Conservation (phyloP, 441 rosid species). For the Isatis lusitanica region DNA sequence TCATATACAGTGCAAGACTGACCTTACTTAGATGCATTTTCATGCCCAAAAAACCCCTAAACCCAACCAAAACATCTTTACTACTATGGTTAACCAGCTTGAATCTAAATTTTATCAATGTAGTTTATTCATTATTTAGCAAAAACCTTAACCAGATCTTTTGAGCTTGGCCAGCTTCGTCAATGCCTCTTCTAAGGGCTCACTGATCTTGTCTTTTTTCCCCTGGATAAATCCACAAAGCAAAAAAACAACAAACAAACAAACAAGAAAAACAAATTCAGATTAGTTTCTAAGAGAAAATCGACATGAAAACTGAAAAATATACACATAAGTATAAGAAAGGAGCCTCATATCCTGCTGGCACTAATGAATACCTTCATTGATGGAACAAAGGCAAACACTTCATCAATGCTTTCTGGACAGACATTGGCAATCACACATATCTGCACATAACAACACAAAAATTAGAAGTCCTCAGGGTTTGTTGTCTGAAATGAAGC, state of each 20-base stretch:
- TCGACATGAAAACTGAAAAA: neutral
- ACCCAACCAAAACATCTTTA: conserved; percentile 6
- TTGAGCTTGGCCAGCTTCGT: conserved; percentile 35
- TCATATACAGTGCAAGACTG: neutral
- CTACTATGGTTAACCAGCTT: conserved; percentile 6
- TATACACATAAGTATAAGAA: neutral
- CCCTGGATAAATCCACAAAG: conserved; percentile 40
- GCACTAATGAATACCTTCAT: conserved; percentile 49
- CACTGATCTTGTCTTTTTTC: conserved; percentile 43
- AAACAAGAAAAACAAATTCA: neutral
- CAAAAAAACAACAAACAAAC: neutral
- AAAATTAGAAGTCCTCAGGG: conserved; percentile 20
- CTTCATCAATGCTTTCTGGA: conserved; percentile 75
- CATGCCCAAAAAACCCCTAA: neutral
- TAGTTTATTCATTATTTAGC: conserved; percentile 1
- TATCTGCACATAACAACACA: conserved; percentile 48
- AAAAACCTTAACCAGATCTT: conserved; percentile 1
- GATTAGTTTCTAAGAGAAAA: neutral
- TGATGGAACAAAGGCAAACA: conserved; percentile 71
- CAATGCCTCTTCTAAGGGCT: conserved; percentile 54
- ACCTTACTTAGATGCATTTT: neutral
- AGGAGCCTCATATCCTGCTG: neutral
- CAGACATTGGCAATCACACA: conserved; percentile 59
- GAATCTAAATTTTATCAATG: neutral
- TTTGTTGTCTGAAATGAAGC: conserved; percentile 1